phyloP scores from a whole-genome alignment of 1,139 yeast genomes.

The Diutina rugosa region DNA sequence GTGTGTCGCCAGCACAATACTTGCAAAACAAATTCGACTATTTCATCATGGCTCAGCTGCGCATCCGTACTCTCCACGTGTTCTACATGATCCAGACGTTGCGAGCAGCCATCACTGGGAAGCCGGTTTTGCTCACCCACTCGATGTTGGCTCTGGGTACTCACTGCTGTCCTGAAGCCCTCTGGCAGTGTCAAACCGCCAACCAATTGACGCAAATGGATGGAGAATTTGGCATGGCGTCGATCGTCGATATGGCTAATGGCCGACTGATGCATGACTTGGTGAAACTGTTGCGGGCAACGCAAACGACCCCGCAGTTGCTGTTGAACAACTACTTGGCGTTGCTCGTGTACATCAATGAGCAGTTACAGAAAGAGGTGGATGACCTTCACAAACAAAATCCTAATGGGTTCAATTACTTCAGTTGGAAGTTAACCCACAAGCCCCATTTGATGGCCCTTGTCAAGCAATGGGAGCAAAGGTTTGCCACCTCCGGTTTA shows the following conservation, averaged over 20 bases:
- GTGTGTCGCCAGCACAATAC: slow-evolving; percentile 3
- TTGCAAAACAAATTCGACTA: slow-evolving; percentile 51
- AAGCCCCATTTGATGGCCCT: slow-evolving; percentile 10
- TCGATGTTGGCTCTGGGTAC: background rate
- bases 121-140: background rate
- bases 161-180: background rate
- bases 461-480: slow-evolving; percentile 52
- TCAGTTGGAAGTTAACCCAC: background rate
- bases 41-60: slow-evolving; percentile 68
- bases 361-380: background rate
- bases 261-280: background rate
- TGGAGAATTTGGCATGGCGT: background rate
- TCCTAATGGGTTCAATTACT: background rate
- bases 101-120: background rate
- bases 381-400: background rate
- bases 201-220: background rate
- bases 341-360: background rate
- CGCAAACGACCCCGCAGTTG: background rate
- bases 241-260: background rate
- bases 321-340: background rate
- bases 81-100: slow-evolving; percentile 62
- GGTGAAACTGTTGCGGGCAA: background rate
- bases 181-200: background rate
- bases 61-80: slow-evolving; percentile 77
- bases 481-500: slow-evolving; percentile 51